Percentiles rank a stretch among this genome's conserved stretches.
These are phyloP conservation scores for Trichoderma sp. DNA, from an alignment of 2,329 filamentous ascomycete species.

Conservation along the genomic window DNA sequence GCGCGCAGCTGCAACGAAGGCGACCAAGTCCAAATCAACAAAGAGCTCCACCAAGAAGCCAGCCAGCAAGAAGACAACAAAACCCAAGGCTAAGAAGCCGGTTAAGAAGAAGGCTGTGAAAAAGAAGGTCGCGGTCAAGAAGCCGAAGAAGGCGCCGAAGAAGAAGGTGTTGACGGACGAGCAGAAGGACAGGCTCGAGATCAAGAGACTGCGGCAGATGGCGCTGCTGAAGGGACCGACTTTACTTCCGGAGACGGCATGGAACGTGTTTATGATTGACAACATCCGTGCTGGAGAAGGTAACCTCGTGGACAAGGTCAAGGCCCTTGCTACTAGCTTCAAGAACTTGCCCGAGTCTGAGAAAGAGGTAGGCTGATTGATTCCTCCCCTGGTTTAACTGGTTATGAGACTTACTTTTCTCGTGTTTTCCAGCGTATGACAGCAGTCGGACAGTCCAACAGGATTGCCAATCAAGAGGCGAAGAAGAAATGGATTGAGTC, in stretches of 20 bases:
- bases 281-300: slow-evolving; percentile 34
- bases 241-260: slow-evolving; percentile 40
- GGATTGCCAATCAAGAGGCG: slow-evolving; percentile 44
- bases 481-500: slow-evolving; percentile 55
- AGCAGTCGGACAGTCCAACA: slow-evolving; percentile 46
- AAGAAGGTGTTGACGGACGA: slow-evolving; percentile 46
- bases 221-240: slow-evolving; percentile 49
- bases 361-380: slow-evolving; percentile 46
- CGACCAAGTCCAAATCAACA: slow-evolving; percentile 33
- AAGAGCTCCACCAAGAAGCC: slow-evolving; percentile 34
- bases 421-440: slow-evolving; percentile 38
- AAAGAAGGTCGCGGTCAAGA: slow-evolving; percentile 36
- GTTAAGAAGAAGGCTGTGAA: slow-evolving; percentile 34
- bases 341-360: slow-evolving; percentile 48
- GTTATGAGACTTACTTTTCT: not conserved
- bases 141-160: slow-evolving; percentile 38
- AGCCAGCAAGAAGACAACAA: slow-evolving; percentile 30
- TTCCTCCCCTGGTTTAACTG: not conserved
- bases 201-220: slow-evolving; percentile 45
- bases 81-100: slow-evolving; percentile 31
- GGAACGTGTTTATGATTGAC: slow-evolving; percentile 46
- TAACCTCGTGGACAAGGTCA: slow-evolving; percentile 34
- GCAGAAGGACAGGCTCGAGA: slow-evolving; percentile 42
- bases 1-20: slow-evolving; percentile 35
- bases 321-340: slow-evolving; percentile 41